phyloP scores from a whole-genome alignment of 1,139 yeast species.

The Suhomyces panamericanus region DNA sequence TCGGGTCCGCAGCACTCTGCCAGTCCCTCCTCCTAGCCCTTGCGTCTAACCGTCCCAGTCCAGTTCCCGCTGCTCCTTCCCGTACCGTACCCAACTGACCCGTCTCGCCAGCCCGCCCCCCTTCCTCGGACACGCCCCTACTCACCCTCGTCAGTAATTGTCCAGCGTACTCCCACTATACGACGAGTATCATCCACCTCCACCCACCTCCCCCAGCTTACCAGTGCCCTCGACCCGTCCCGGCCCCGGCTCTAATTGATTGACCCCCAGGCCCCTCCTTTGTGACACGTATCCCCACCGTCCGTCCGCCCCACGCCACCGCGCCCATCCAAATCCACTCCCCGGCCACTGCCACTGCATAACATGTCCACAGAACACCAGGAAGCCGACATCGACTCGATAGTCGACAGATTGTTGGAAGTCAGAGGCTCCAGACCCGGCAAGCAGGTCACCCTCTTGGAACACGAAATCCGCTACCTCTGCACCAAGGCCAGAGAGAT shows the following conservation, averaged over 20 bases:
- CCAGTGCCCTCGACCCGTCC: not conserved
- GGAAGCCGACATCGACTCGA: slow-evolving; percentile 95
- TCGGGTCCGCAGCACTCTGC: slow-evolving; percentile 7
- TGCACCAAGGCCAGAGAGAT: slow-evolving; percentile 98
- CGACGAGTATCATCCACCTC: slow-evolving; percentile 2
- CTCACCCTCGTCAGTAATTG: slow-evolving; percentile 9
- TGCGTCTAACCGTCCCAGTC: slow-evolving; percentile 1
- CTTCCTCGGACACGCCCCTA: slow-evolving; percentile 9
- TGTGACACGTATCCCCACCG: slow-evolving; percentile 2
- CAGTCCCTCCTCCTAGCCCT: slow-evolving; percentile 3
- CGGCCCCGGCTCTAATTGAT: slow-evolving; percentile 4
- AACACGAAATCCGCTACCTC: slow-evolving; percentile 89
- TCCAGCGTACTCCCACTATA: slow-evolving; percentile 3
- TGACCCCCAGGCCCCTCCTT: not conserved
- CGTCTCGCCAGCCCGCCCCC: not conserved
- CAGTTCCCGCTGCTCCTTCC: slow-evolving; percentile 2
- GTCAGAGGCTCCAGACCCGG: slow-evolving; percentile 99
- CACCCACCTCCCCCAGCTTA: not conserved
- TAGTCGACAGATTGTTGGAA: slow-evolving; percentile 93
- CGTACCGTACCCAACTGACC: no score
- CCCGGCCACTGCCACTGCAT: slow-evolving; percentile 11
- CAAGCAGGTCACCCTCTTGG: slow-evolving; percentile 89
- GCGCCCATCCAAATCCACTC: not conserved
- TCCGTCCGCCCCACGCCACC: not conserved
- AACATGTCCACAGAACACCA: slow-evolving; percentile 54